phyloP scores from a whole-genome alignment of 371 early-diverging fungal genomes.

The Phascolomyces articulosus region DNA sequence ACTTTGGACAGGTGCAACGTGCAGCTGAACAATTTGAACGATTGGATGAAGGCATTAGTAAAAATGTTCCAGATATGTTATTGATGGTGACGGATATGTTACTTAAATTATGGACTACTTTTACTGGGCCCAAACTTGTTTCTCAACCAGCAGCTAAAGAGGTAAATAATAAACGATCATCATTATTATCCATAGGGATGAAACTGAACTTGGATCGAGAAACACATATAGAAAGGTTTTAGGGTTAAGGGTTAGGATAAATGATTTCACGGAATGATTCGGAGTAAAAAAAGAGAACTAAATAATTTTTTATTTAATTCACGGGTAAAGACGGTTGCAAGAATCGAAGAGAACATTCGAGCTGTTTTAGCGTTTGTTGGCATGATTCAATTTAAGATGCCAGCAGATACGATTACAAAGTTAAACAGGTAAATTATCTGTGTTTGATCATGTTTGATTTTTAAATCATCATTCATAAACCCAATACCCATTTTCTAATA shows the following conservation, averaged over 20 bases:
- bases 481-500: no score
- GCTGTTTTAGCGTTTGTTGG: slow-evolving; percentile 82
- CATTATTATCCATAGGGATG: no score
- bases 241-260: not conserved
- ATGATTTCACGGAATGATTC: not conserved
- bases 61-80: slow-evolving; percentile 79
- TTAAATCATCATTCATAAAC: no score
- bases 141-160: slow-evolving; percentile 18
- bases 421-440: slow-evolving; percentile 80
- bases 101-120: slow-evolving; percentile 36
- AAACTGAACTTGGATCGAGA: no score
- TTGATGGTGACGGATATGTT: slow-evolving; percentile 74
- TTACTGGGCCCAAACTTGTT: slow-evolving; percentile 8
- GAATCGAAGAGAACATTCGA: slow-evolving; percentile 49
- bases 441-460: no score
- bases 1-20: slow-evolving; percentile 56
- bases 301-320: not conserved
- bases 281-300: slow-evolving; percentile 1
- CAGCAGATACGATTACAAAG: slow-evolving; percentile 75
- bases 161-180: no score
- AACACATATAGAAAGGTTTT: not conserved
- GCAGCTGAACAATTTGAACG: slow-evolving; percentile 66
- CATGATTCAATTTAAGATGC: slow-evolving; percentile 81
- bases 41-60: slow-evolving; percentile 72
- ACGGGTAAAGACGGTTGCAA: slow-evolving; percentile 14